Percentiles rank a stretch among this genome's conserved stretches.
phyloP scores from a whole-genome alignment of 148 eudicot species.

The Cornus controversa region DNA sequence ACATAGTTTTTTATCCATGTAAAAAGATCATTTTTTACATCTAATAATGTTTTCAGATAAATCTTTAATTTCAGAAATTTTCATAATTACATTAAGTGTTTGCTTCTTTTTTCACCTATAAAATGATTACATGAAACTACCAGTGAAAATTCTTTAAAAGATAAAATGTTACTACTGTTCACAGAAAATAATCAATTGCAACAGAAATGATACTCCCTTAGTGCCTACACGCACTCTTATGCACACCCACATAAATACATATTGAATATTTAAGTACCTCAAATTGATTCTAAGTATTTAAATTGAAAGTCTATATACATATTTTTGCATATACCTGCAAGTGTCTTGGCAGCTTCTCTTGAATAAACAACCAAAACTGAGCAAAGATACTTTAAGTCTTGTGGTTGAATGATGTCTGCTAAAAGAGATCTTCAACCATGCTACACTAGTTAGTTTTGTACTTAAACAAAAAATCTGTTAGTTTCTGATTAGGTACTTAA shows the following conservation, averaged over 20 bases:
- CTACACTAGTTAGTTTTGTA: slow-evolving; percentile 25
- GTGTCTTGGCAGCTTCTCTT: slow-evolving; percentile 75
- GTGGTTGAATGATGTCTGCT: slow-evolving; percentile 83
- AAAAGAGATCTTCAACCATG: slow-evolving; percentile 67
- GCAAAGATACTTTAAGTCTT: slow-evolving; percentile 85
- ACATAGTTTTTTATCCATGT: background rate
- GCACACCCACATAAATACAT: background rate
- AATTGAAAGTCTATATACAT: background rate
- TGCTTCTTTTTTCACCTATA: background rate
- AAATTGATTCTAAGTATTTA: too few relatives aligned
- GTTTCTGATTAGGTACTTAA: background rate
- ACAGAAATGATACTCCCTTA: background rate
- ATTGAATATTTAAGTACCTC: background rate
- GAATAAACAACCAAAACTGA: slow-evolving; percentile 84
- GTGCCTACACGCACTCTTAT: background rate
- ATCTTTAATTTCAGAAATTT: too few relatives aligned
- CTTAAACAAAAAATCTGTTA: background rate
- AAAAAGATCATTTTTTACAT: background rate
- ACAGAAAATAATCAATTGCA: background rate
- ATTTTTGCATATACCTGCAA: slow-evolving; percentile 51
- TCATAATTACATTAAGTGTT: too few relatives aligned
- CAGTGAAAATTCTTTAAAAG: background rate
- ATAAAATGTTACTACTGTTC: background rate
- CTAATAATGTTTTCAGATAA: too few relatives aligned
- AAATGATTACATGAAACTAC: background rate